phyloP scores from a whole-genome alignment of 2,329 filamentous ascomycete species.

The Paramyrothecium sp. region DNA sequence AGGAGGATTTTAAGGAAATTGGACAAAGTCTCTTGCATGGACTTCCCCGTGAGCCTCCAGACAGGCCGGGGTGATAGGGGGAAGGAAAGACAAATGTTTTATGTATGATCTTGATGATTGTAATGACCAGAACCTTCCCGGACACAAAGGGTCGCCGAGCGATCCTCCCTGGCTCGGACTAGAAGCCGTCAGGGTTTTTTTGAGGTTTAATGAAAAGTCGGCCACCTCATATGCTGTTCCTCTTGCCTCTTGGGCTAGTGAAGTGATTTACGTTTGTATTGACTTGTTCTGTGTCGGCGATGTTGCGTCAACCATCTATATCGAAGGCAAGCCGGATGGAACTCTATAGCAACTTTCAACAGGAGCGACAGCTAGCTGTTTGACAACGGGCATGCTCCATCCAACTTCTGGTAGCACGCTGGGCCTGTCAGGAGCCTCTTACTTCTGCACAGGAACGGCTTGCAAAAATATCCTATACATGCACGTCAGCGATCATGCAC shows the following conservation, averaged over 20 bases:
- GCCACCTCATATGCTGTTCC: slow-evolving; percentile 25
- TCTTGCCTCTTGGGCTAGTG: neutral
- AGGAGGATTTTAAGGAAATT: slow-evolving; percentile 10
- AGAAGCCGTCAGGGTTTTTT: slow-evolving; percentile 23
- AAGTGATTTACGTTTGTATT: neutral
- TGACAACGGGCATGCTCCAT: too few species aligned
- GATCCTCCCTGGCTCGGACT: slow-evolving; percentile 32
- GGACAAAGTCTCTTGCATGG: neutral
- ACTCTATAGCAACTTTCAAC: too few species aligned
- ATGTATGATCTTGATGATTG: slow-evolving; percentile 28
- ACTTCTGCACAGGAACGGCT: too few species aligned
- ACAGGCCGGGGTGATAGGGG: slow-evolving; percentile 12
- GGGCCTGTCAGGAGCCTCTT: too few species aligned
- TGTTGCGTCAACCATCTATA: too few species aligned
- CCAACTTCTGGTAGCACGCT: too few species aligned
- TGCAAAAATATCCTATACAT: too few species aligned
- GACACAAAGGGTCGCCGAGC: slow-evolving; percentile 28
- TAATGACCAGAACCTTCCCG: slow-evolving; percentile 9
- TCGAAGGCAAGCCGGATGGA: too few species aligned
- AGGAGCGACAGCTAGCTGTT: too few species aligned
- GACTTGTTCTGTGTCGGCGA: too few species aligned
- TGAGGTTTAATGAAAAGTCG: slow-evolving; percentile 36
- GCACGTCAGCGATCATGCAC: too few species aligned
- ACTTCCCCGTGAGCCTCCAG: slow-evolving; percentile 1
- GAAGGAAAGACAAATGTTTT: slow-evolving; percentile 15